Evolutionary conservation across 306 rosid species (phyloP), one percentile per base, ranked within the genome.

Genomic region (Casuarina equisetifolia): DNA sequence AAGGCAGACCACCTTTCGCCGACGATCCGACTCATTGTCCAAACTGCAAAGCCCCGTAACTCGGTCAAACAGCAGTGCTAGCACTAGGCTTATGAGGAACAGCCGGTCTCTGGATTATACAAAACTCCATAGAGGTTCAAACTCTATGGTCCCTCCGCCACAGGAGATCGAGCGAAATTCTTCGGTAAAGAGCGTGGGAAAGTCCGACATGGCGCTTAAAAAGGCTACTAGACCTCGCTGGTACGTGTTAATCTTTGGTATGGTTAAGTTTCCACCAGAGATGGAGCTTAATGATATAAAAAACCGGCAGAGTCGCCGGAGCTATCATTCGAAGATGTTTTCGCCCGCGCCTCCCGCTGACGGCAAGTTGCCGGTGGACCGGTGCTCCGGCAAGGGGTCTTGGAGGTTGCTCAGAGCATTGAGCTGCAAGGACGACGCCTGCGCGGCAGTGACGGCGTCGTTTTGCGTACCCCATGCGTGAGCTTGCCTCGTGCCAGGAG

Each of bases 271-370:
- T 1, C 97, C 94, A 64, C 51, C 88, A 70, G 97, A 90, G 85
- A 92, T 92, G 97, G 97, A 89, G 3, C 96, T 92, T 57, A 81
- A 77, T 53, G 97, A 92, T 51, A 92, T 92, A 5, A 92, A 88
- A 77, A 89, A 80, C 74, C 80, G 97, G 67, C 96, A 89, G 70
- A 82, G 87, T 52, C 91, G 96, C 1, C 86, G 89, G 81, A 89
- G 71, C 46, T 67, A 86, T 0, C 77, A 87, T 1, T 73, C 78
- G 4, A 72, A 78, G 6, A 74, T 80, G 58, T 81, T 90, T 8
- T 86, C 90, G 10, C 39, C 80, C 0, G 3, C 55, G 6, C 88
- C 83, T 5, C 0, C 70, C 11, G 13, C 51, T 48, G 53, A 68
- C 15, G 83, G 81, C 17, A 89, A 82, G 73, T n/a, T 45, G 5